phyloP scores from a whole-genome alignment of 2,329 filamentous ascomycete species.

The Claviceps spartinae region DNA sequence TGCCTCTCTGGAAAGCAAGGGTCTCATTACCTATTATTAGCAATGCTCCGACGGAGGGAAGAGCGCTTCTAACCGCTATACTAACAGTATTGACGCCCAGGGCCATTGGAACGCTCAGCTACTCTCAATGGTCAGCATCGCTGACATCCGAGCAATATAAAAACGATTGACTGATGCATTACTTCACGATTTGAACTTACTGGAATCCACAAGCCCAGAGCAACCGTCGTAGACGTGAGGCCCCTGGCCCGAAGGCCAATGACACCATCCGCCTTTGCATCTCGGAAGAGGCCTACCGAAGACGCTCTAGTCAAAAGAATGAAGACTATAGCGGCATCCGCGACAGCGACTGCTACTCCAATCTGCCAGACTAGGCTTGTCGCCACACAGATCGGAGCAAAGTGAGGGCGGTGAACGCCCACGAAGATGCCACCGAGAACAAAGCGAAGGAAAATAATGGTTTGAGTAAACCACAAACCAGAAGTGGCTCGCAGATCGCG shows the following conservation, averaged over 20 bases:
- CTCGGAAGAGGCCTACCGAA: slow-evolving; percentile 20
- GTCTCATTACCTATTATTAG: slow-evolving; percentile 31
- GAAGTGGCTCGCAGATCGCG: slow-evolving; percentile 22
- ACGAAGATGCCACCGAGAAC: slow-evolving; percentile 40
- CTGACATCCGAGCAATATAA: too few relatives aligned
- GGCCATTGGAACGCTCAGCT: slow-evolving; percentile 39
- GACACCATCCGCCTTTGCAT: slow-evolving; percentile 16
- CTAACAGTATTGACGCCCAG: slow-evolving; percentile 31
- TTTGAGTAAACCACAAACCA: slow-evolving; percentile 30
- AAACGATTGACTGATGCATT: neutral
- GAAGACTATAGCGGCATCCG: slow-evolving; percentile 32
- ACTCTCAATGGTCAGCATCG: slow-evolving; percentile 3
- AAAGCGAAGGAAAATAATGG: slow-evolving; percentile 32
- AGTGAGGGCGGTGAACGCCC: slow-evolving; percentile 38
- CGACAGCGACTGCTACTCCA: slow-evolving; percentile 28
- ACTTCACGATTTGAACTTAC: slow-evolving; percentile 24
- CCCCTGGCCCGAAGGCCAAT: slow-evolving; percentile 23
- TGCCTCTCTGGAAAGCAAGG: neutral
- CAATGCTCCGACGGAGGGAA: slow-evolving; percentile 37
- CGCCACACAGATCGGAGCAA: slow-evolving; percentile 38
- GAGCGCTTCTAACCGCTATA: slow-evolving; percentile 31
- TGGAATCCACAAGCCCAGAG: slow-evolving; percentile 39
- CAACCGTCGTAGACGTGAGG: slow-evolving; percentile 27
- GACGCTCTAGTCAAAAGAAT: slow-evolving; percentile 29
- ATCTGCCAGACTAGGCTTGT: slow-evolving; percentile 30